Conservation (phyloP, 805 yeast genomes). For the Starmerella roubikii region DNA sequence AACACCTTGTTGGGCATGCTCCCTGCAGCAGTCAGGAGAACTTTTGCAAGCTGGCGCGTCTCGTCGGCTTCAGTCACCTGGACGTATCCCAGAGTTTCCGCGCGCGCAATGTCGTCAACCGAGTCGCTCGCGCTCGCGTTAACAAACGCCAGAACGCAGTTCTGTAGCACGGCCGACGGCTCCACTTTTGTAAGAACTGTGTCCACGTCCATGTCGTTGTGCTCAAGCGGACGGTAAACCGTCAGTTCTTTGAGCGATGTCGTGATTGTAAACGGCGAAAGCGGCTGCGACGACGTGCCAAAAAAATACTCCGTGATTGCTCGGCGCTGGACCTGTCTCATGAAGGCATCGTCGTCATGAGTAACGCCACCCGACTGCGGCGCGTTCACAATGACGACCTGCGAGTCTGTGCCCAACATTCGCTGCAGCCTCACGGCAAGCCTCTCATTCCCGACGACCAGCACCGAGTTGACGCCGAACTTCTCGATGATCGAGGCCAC, state of each 20-base stretch:
- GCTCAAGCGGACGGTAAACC: conserved; percentile 46
- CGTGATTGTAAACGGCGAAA: conserved; percentile 79
- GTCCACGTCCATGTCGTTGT: conserved; percentile 9
- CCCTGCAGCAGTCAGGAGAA: conserved; percentile 81
- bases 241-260: conserved; percentile 47
- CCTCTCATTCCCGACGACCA: conserved; percentile 68
- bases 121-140: conserved; percentile 37
- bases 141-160: conserved; percentile 57
- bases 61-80: conserved; percentile 65
- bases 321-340: conserved; percentile 59
- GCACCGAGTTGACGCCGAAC: conserved; percentile 45
- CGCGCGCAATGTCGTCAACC: conserved; percentile 35
- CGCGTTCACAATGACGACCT: conserved; percentile 3
- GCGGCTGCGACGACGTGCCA: conserved; percentile 46
- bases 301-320: conserved; percentile 80
- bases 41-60: conserved; percentile 46
- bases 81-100: conserved; percentile 67
- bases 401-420: conserved; percentile 1
- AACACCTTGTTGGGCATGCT: conserved; percentile 62
- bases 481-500: conserved; percentile 34
- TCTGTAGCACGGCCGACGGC: conserved; percentile 40
- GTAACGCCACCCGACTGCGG: conserved; percentile 48
- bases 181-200: conserved; percentile 26
- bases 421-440: conserved; percentile 49
- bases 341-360: conserved; percentile 46